Evolutionary conservation across 2,329 filamentous ascomycete genomes (phyloP).

Genomic region (Tolypocladium sp.): DNA sequence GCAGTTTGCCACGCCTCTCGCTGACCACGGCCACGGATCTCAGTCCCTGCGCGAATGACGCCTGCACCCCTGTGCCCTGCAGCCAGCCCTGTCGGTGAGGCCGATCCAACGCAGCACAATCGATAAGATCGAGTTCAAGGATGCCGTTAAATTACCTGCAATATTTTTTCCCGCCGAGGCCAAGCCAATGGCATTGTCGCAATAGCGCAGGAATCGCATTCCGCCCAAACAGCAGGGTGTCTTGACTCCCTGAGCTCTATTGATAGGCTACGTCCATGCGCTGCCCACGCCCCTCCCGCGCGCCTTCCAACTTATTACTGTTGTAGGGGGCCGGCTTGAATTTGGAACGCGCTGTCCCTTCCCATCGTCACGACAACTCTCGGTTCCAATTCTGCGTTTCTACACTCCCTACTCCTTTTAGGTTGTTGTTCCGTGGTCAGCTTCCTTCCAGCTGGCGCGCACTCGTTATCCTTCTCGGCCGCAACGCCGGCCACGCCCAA

Average conservation of each 20-base stretch:
- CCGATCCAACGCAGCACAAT: neutral
- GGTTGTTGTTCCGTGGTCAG: neutral
- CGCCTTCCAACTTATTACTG: neutral
- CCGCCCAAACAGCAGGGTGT: neutral
- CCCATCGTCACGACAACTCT: neutral
- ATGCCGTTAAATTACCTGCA: neutral
- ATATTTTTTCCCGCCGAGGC: neutral
- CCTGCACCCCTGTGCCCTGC: neutral
- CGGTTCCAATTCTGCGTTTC: neutral
- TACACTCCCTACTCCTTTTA: neutral
- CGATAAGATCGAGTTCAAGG: neutral
- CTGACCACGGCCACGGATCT: neutral
- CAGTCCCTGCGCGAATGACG: neutral
- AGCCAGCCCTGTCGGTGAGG: neutral
- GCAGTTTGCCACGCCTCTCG: neutral
- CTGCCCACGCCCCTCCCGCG: neutral
- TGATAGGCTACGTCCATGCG: neutral
- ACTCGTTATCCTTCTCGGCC: neutral
- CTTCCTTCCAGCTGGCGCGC: neutral
- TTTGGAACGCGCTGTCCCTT: neutral
- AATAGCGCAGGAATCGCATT: neutral
- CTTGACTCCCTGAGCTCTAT: neutral
- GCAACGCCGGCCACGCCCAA: neutral
- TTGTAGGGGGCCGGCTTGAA: neutral
- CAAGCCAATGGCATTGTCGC: neutral